Conservation (phyloP, 2,329 filamentous ascomycete species). For the Phaeoacremonium minimum region DNA sequence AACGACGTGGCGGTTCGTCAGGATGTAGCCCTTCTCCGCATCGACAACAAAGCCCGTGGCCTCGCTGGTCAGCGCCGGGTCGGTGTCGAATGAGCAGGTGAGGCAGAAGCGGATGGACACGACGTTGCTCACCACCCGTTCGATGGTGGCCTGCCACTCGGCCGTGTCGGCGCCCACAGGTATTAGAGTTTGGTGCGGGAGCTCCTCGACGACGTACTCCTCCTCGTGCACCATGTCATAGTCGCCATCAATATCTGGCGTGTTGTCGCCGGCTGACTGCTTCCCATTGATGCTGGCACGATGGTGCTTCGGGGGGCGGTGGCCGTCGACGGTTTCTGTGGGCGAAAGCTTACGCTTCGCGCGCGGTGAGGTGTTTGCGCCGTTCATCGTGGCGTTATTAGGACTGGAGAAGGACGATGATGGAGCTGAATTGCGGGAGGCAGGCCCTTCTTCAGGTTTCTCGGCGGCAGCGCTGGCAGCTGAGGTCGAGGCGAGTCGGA, state of each 20-base stretch:
- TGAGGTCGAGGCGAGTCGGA: no score
- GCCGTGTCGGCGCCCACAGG: conserved; percentile 56
- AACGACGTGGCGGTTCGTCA: conserved; percentile 90
- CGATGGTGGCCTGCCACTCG: conserved; percentile 95
- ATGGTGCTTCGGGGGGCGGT: conserved; percentile 18
- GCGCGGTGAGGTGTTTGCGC: conserved; percentile 12
- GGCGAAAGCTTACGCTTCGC: conserved; percentile 19
- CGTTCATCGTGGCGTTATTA: conserved; percentile 20
- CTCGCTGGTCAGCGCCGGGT: conserved; percentile 87
- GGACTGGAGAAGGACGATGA: no score
- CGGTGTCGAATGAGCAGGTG: conserved; percentile 97
- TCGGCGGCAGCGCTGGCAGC: no score
- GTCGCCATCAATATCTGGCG: conserved; percentile 12
- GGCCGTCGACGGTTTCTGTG: conserved; percentile 8
- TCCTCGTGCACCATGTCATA: conserved; percentile 7
- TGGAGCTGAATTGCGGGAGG: no score
- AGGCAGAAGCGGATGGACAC: conserved; percentile 99
- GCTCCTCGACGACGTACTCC: conserved; percentile 8
- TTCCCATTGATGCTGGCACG: conserved; percentile 14
- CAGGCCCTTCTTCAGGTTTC: no score
- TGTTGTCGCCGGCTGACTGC: conserved; percentile 15
- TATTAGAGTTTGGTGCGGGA: conserved; percentile 13
- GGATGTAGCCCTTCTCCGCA: conserved; percentile 81
- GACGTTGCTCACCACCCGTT: conserved; percentile 88
- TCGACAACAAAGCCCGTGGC: conserved; percentile 98